Percentiles rank a stretch among this genome's conserved stretches.
phyloP scores from a whole-genome alignment of 345 rosid species.

The Salix udensis region DNA sequence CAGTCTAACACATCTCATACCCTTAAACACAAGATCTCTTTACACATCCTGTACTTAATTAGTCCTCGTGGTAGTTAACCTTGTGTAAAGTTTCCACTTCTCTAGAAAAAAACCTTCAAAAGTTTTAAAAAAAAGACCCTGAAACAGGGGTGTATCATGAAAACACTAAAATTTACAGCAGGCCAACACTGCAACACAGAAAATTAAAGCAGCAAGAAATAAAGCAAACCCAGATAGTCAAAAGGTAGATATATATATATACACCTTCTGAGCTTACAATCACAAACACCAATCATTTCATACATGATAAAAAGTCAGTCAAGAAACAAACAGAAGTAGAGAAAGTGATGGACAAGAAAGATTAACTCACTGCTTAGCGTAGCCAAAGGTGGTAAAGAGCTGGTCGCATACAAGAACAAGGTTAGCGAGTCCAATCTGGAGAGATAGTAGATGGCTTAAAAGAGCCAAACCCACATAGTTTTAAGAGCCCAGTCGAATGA shows the following conservation, averaged over 20 bases:
- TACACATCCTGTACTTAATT: no score
- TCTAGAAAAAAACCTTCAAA: no score
- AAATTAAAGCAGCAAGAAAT: neutral
- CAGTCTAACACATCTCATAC: no score
- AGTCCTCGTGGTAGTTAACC: no score
- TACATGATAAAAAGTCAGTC: neutral
- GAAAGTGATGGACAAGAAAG: neutral
- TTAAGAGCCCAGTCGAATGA: neutral
- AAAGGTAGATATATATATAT: neutral
- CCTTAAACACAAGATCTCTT: no score
- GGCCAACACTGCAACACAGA: no score
- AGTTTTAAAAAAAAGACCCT: no score
- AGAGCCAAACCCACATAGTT: neutral
- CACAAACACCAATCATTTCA: neutral
- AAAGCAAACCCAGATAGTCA: neutral
- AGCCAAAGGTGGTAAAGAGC: slow-evolving; percentile 2
- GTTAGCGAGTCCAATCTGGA: neutral
- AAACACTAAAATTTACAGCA: no score
- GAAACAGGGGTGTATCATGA: no score
- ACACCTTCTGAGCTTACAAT: neutral
- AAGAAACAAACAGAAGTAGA: neutral
- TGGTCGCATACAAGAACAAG: neutral
- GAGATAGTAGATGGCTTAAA: neutral
- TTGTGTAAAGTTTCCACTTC: no score
- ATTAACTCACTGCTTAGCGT: neutral